Percentiles rank a stretch among this genome's conserved stretches.
Evolutionary conservation across 306 rosid genomes (phyloP).

Genomic region (Cicer judaicum): DNA sequence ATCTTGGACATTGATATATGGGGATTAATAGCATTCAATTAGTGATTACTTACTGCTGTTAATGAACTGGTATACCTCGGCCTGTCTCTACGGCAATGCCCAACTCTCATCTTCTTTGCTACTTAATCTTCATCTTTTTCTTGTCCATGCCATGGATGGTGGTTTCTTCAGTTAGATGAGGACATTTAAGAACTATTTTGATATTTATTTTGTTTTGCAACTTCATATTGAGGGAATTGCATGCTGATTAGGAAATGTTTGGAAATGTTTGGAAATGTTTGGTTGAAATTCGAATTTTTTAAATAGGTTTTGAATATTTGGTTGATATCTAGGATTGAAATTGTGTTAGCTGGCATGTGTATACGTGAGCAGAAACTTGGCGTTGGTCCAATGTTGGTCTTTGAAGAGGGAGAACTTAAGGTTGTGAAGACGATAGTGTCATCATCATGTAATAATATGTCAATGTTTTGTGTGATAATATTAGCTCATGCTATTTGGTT

Average conservation of each 20-base stretch:
- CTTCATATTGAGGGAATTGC: neutral
- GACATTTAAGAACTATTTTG: constrained; percentile 2
- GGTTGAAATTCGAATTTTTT: neutral
- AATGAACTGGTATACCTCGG: constrained; percentile 8
- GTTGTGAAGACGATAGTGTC: constrained; percentile 2
- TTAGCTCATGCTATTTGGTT: neutral
- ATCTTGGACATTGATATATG: constrained; percentile 17
- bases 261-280: constrained; percentile 2
- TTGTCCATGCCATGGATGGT: neutral
- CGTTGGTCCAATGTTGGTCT: neutral
- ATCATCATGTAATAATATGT: neutral
- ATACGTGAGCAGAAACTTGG: constrained; percentile 2
- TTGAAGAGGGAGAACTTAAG: neutral
- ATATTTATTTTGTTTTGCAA: constrained; percentile 10
- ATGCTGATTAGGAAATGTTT: constrained; percentile 5
- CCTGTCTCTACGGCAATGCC: neutral
- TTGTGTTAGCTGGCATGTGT: neutral
- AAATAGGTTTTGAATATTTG: neutral
- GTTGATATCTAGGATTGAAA: neutral
- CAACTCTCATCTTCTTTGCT: constrained; percentile 1
- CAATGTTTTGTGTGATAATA: neutral
- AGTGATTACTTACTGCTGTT: neutral
- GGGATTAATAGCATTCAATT: constrained; percentile 11
- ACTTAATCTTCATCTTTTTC: neutral
- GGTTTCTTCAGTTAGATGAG: constrained; percentile 7